Base-by-base conservation (phyloP, 768 basidiomycete species). In the Pleurotus ostreatus region DNA sequence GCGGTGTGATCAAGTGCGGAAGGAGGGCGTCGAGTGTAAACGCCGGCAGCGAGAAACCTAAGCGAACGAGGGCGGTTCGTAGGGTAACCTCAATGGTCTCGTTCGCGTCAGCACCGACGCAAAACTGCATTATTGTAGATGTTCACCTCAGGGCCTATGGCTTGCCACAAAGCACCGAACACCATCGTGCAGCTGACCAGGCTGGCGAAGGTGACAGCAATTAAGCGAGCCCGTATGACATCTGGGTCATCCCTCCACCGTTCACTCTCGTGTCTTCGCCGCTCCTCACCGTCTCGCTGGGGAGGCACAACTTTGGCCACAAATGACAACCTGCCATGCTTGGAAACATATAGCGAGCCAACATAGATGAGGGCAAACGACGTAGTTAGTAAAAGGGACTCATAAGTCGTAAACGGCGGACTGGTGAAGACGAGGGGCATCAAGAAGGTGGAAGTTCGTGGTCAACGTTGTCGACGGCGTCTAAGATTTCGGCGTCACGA, bases 161-260 rank as follows among this genome's bases (percentile, higher is more conserved):
- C 45, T 15, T 47, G 45, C 63, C 66, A 73, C 55, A 83, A 60
- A 48, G 85, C 59, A 61, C 64, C 59, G 44, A 74, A 78, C 5
- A 94, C 77, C 1, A 76, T 67, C 4, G 66, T 62, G 45, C 88
- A 82, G 61, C 84, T 86, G 0, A 79, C 57, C 0, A 81, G 41
- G 1, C 90, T 92, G 43, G 87, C 86, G 23, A 80, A 43, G 22
- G 74, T 73, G 4, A 88, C 94, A 3, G 89, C 88, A 13, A 76
- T 64, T 53, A 97, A 8, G 15, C 96, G 78, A 4, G 89, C 86
- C n/a, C 79, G 77, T 58, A 98, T 94, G 3, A 96, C 90, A 39
- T 79, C 79, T 0, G 94, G 88, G 64, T 96, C 89, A 66, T 98
- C 88, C 59, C 95, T 78, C 81, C 83, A 85, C 16, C 79, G 73